Conservation (phyloP, 495 filamentous ascomycete species). For the Acidomyces sp. region DNA sequence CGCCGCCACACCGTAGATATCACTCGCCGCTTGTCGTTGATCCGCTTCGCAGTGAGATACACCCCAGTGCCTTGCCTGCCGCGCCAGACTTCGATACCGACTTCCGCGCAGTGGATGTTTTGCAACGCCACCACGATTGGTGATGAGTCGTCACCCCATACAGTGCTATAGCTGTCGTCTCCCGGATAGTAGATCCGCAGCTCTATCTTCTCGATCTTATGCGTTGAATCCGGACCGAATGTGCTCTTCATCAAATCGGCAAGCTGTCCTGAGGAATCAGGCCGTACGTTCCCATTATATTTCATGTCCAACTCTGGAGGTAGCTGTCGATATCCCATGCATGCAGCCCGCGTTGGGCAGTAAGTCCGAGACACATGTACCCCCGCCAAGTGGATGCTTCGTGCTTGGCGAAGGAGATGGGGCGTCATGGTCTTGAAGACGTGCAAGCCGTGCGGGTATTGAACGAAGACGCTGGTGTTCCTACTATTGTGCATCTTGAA, state of each 20-base stretch:
- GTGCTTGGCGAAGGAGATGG: constrained; percentile 20
- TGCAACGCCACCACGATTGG: constrained; percentile 20
- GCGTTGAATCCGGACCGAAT: constrained; percentile 14
- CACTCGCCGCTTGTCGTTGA: constrained; percentile 9
- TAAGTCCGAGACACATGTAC: constrained; percentile 7
- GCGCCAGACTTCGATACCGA: constrained; percentile 23
- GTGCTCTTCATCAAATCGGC: constrained; percentile 9
- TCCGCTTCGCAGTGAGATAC: constrained; percentile 11
- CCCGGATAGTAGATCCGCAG: constrained; percentile 22
- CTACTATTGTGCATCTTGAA: constrained; percentile 5
- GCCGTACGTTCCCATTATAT: constrained; percentile 2
- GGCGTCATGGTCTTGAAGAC: constrained; percentile 21
- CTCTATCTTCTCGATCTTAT: constrained; percentile 17
- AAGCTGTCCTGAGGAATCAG: constrained; percentile 14
- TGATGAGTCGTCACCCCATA: constrained; percentile 22
- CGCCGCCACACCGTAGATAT: constrained; percentile 23
- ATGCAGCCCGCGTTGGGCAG: constrained; percentile 8
- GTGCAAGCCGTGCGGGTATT: constrained; percentile 23
- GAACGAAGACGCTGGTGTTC: constrained; percentile 17
- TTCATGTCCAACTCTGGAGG: constrained; percentile 6
- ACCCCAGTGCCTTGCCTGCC: constrained; percentile 21
- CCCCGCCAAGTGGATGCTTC: constrained; percentile 23
- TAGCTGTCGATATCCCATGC: not conserved
- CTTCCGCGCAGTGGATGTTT: constrained; percentile 19
- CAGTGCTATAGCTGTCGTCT: constrained; percentile 16